Base-by-base conservation (phyloP, 345 rosid genomes). In the Turnera subulata region DNA sequence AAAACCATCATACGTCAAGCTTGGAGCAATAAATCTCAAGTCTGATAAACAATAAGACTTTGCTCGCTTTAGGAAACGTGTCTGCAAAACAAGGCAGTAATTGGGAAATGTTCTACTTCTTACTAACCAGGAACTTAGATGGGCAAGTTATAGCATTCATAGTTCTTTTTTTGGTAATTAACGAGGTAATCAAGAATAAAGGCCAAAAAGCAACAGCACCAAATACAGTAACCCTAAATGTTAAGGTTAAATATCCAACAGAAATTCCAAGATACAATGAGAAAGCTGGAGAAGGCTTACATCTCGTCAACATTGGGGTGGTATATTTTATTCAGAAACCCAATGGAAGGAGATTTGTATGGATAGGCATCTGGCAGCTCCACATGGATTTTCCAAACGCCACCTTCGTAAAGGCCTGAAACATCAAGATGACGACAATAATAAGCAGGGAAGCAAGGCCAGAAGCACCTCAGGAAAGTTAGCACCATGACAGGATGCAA, bases 301-400 rank as follows among this genome's bases (percentile, higher is more conserved):
- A 69, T 48, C 43, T 74, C 78, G 53, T 74, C 78, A 53, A 74
- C 78, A 53, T 74, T 74, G 19, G 78, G 75, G 53, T 74, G 78
- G 62, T 45, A 74, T 46, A 69, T 69, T 66, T 69, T 74, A 26
- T 74, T 66, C 40, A 65, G 37, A 59, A 74, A 74, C 33, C 72
- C 78, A 62, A 69, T 62, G 35, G 74, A 74, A 58, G 75, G 78
- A 61, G 69, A 74, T 50, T 70, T 74, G 58, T 65, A 69, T 23
- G 72, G 78, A 33, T 74, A 74, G 44, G 72, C 78, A 74, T 74
- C 72, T 0, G 75, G 75, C 11, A 74, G 62, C 62, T 74, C 78
- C 38, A 74, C 78, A 56, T 66, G 62, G 48, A 69, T 46, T 62
- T 61, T 74, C 75, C 78, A 74, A 20, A 70, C 59, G 29, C 78